Percentiles rank a stretch among this genome's conserved stretches.
Evolutionary conservation across 2,329 filamentous ascomycete genomes (phyloP).

Genomic region (Aspergillus jensenii): DNA sequence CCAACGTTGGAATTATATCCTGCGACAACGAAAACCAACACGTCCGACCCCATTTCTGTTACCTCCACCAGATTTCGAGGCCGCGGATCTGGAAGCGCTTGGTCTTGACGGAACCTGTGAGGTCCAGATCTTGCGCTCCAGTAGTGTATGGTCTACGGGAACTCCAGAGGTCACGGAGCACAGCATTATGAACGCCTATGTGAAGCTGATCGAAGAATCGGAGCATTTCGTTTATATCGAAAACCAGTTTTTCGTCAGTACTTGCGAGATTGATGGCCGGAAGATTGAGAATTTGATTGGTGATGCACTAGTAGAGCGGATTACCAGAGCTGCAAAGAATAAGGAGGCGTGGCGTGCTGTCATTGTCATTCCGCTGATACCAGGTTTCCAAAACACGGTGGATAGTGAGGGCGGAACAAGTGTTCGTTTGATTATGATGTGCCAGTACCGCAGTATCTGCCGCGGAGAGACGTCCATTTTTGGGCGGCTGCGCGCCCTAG

Average conservation of each 20-base stretch:
- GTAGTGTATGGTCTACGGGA: constrained; percentile 86
- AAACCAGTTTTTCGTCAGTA: constrained; percentile 98
- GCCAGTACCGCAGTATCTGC: constrained; percentile 94
- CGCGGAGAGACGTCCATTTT: constrained; percentile 91
- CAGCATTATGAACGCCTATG: constrained; percentile 93
- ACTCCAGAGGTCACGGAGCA: constrained; percentile 80
- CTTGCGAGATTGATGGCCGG: constrained; percentile 81
- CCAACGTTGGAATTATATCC: constrained; percentile 95
- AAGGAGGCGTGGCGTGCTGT: constrained; percentile 87
- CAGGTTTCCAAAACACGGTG: constrained; percentile 97
- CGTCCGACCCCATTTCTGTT: constrained; percentile 90
- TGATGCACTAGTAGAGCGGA: constrained; percentile 89
- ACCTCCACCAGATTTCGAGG: constrained; percentile 87
- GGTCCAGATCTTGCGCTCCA: constrained; percentile 91
- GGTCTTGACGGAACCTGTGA: constrained; percentile 93
- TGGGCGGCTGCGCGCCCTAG: constrained; percentile 72
- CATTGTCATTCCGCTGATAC: constrained; percentile 91
- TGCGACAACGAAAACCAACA: constrained; percentile 88
- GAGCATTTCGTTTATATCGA: constrained; percentile 99
- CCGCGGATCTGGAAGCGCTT: constrained; percentile 79
- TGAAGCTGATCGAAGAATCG: constrained; percentile 90
- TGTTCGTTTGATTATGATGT: constrained; percentile 93
- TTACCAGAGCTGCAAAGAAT: constrained; percentile 78
- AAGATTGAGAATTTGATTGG: constrained; percentile 92
- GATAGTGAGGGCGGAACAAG: constrained; percentile 92